Base-by-base conservation (phyloP, 2,329 filamentous ascomycete genomes). In the Cytospora schulzeri region DNA sequence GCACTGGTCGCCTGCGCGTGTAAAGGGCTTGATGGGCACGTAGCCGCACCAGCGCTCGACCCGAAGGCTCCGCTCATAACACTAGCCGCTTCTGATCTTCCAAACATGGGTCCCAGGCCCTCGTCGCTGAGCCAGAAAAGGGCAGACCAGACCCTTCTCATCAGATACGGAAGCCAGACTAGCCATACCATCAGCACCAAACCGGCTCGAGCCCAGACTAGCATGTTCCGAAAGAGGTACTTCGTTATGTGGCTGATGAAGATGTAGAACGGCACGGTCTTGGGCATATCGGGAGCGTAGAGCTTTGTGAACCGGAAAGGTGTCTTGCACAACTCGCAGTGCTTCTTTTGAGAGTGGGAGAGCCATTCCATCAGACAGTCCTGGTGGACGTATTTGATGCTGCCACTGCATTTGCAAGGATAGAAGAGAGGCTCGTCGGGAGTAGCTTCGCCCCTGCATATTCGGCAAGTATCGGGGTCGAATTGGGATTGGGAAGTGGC, bases 321-420 rank as follows among this genome's bases (percentile, higher is more conserved):
- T 2, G 95, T 99, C 81, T 99, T 99, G 87, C 95, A 99, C 41
- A 99, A 88, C 80, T 99, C 95, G 83, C 96, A 99, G 81, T 99
- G 91, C 77, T 98, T 98, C 85, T 99, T 99, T 76, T 99, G 93
- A 1, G 95, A 98, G 77, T 99, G 96, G 57, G 93, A 94, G 26
- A 99, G 83, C 95, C 95, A 99, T 78, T 98, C 93, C 90, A 99
- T 97, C 77, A 99, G 80, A 76, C 95, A 99, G 75, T 96, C 91
- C 78, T 99, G 95, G 76, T 99, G 95, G 67, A 99, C 95, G 73
- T 91, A 97, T 80, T 97, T 97, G 80, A 99, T 99, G 79, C 94
- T 98, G 64, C 95, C 95, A 74, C 92, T 97, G 81, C 95, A 99
- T 82, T 97, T 97, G 88, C 95, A 99, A 7, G 95, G 95, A 74